Base-by-base conservation (phyloP, 345 rosid species). In the Gossypium herbaceum region DNA sequence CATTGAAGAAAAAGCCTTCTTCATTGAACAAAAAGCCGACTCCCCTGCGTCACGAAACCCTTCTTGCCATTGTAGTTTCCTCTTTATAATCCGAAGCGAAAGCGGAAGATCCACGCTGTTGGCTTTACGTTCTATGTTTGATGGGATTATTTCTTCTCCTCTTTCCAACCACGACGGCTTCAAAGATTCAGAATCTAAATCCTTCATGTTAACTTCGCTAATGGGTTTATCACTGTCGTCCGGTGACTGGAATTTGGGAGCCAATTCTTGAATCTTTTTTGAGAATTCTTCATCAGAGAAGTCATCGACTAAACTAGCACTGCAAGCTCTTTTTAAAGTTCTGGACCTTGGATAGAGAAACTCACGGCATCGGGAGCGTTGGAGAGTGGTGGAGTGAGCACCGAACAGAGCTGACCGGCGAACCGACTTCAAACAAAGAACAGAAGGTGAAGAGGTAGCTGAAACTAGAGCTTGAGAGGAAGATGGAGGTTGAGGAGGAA, bases 1-100 rank as follows among this genome's bases (percentile, higher is more conserved):
- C 98, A 90, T 90, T 0, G 98, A 94, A 2, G 97, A 90, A 27
- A 94, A 94, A 1, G 98, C 98, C 76, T 81, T 91, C 59, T 84
- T 92, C 77, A 94, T 81, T 0, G 98, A 90, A 34, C 91, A 84
- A 12, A 78, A 87, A 13, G 97, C 90, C 0, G 89, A 82, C 73
- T 90, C 95, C 2, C 90, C 88, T 0, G 86, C 90, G 41, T 88
- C 90, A 48, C 79, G 79, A 11, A 88, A 83, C 24, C 85, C 93
- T 12, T 91, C 94, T 59, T 84, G 80, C 94, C 95, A 89, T 64
- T 84, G 87, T 51, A 92, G 66, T 67, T 94, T 94, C 83, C 89
- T 88, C 88, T 89, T 88, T 57, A 94, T 86, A 19, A 92, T 88
- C 20, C 97, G 78, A 12, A 94, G 87, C 3, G 98, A 94, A 3